A percentile compares a stretch with the other conserved stretches of the same genome.
Conservation (phyloP, 176 grass and related monocot genomes). For the Thinopyrum elongatum region DNA sequence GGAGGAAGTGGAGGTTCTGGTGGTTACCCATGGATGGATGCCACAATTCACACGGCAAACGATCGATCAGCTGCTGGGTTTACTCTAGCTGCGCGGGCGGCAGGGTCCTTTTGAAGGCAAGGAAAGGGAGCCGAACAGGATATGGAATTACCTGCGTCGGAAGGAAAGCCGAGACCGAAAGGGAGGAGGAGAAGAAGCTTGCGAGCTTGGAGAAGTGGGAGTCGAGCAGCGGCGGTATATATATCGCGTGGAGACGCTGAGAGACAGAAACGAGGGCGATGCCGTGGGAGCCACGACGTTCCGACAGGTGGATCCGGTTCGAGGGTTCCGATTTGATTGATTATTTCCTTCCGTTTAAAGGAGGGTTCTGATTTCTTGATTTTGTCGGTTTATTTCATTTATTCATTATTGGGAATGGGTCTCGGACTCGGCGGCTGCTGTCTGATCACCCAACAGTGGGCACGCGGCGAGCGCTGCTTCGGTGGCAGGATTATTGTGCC, state of each 20-base stretch:
- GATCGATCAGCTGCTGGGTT: not conserved
- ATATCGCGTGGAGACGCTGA: not conserved
- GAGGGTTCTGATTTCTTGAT: not conserved
- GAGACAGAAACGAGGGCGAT: not conserved
- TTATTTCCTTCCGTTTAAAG: not conserved
- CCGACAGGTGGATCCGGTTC: not conserved
- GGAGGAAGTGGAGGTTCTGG: conserved; percentile 45
- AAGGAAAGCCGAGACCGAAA: conserved; percentile 31
- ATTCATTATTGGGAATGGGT: not conserved
- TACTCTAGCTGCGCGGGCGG: not conserved
- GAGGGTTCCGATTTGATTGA: not conserved
- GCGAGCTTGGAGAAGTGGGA: conserved; percentile 19
- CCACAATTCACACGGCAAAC: not conserved
- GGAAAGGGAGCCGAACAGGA: not conserved
- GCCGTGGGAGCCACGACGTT: conserved; percentile 2
- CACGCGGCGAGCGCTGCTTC: not conserved
- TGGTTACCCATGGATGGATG: conserved; percentile 22
- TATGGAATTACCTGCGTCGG: not conserved
- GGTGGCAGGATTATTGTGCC: not conserved
- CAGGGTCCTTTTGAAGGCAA: not conserved
- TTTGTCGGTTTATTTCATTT: not conserved
- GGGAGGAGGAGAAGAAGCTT: not conserved
- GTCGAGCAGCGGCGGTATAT: conserved; percentile 7
- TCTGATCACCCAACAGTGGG: not conserved
- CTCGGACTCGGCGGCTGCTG: not conserved